Evolutionary conservation across 2,329 filamentous ascomycete species (phyloP).

Genomic region (Ophiostoma montium): DNA sequence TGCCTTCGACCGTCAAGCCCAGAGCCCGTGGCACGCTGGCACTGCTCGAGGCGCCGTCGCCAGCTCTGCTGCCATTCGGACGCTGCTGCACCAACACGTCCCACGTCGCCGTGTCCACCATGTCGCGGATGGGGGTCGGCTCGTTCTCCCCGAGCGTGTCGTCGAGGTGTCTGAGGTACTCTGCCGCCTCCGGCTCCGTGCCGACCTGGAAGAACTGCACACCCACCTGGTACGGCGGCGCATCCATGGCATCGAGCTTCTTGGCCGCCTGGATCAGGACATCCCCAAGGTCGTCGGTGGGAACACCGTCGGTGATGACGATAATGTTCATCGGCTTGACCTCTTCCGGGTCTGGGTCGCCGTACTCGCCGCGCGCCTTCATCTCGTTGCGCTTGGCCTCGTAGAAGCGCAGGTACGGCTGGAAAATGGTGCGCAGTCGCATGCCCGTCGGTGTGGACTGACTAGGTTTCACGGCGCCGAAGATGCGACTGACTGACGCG

Average conservation of each 20-base stretch:
- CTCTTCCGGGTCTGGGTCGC: constrained; percentile 22
- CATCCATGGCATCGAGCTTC: constrained; percentile 54
- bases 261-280: constrained; percentile 53
- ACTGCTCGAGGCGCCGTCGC: no score
- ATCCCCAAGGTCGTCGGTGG: constrained; percentile 64
- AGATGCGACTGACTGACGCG: constrained; percentile 50
- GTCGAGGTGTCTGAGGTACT: constrained; percentile 58
- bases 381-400: constrained; percentile 18
- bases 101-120: constrained; percentile 83
- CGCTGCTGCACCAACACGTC: constrained; percentile 21
- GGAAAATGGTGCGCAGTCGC: constrained; percentile 56
- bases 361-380: constrained; percentile 18
- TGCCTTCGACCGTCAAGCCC: constrained; percentile 49
- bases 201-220: constrained; percentile 97
- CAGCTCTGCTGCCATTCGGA: no score
- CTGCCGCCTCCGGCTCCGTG: constrained; percentile 46
- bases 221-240: constrained; percentile 69
- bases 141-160: constrained; percentile 47
- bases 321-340: constrained; percentile 82
- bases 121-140: constrained; percentile 50
- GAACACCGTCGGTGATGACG: constrained; percentile 77
- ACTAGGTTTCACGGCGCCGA: constrained; percentile 48
- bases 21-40: constrained; percentile 20
- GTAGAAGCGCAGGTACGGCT: constrained; percentile 51
- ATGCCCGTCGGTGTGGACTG: constrained; percentile 63